Conservation (phyloP, 768 basidiomycete genomes). For the Leccinellum albellum region DNA sequence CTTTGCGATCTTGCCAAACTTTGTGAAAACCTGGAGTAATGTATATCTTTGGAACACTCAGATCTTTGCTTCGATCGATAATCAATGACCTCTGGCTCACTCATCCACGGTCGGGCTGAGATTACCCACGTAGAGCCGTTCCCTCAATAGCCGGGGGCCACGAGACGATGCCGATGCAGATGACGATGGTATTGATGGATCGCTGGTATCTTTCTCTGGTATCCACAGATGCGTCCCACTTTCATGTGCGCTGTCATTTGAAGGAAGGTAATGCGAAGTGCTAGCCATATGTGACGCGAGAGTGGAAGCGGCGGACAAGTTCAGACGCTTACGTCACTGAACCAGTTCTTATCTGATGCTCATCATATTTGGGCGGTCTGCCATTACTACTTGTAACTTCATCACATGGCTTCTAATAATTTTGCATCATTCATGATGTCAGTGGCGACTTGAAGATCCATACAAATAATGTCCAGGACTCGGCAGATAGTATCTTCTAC, state of each 20-base stretch:
- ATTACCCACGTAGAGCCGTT: constrained; percentile 89
- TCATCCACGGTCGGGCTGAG: constrained; percentile 84
- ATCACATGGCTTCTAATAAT: too few species aligned
- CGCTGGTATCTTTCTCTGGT: constrained; percentile 26
- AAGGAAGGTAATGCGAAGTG: neutral
- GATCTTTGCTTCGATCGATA: neutral
- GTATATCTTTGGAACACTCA: constrained; percentile 57
- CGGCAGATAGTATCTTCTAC: too few species aligned
- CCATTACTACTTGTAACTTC: too few species aligned
- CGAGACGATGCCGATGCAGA: constrained; percentile 24
- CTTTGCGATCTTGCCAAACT: constrained; percentile 88
- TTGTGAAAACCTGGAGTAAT: constrained; percentile 85
- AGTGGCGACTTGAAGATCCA: too few species aligned
- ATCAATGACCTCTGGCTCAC: constrained; percentile 39
- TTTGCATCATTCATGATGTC: too few species aligned
- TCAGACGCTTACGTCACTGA: constrained; percentile 12
- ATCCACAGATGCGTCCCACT: constrained; percentile 29
- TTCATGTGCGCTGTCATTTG: constrained; percentile 5
- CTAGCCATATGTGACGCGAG: constrained; percentile 13
- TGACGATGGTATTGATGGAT: constrained; percentile 2
- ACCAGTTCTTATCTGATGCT: too few species aligned
- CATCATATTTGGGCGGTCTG: too few species aligned
- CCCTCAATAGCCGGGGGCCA: constrained; percentile 42
- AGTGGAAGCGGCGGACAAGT: neutral
- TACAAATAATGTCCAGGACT: too few species aligned